phyloP scores from a whole-genome alignment of 805 yeast species.

The Teunomyces cretensis region DNA sequence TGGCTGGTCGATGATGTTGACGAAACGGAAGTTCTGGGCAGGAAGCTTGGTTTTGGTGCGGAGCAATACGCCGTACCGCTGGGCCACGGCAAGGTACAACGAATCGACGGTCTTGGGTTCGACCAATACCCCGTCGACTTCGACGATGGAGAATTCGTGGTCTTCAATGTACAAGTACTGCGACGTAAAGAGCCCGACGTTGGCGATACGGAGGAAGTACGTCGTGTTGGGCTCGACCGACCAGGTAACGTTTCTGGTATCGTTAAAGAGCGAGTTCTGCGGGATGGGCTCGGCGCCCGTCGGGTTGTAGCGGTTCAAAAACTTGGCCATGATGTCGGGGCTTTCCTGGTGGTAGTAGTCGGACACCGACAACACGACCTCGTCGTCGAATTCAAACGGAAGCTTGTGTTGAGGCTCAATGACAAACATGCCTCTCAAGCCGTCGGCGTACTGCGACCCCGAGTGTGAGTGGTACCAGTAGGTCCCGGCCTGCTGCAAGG shows the following conservation, averaged over 20 bases:
- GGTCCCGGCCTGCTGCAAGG: slow-evolving; percentile 37
- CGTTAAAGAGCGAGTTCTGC: slow-evolving; percentile 62
- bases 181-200: slow-evolving; percentile 71
- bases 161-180: slow-evolving; percentile 47
- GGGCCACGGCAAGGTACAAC: slow-evolving; percentile 74
- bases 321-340: slow-evolving; percentile 44
- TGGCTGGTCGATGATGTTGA: slow-evolving; percentile 58
- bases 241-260: slow-evolving; percentile 57
- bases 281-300: slow-evolving; percentile 87
- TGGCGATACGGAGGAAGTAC: slow-evolving; percentile 62
- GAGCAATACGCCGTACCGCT: slow-evolving; percentile 71
- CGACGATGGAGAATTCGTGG: slow-evolving; percentile 42
- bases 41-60: slow-evolving; percentile 49
- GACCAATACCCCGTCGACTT: slow-evolving; percentile 52
- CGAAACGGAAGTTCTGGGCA: slow-evolving; percentile 50
- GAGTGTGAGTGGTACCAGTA: slow-evolving; percentile 80
- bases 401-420: slow-evolving; percentile 45
- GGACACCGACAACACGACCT: slow-evolving; percentile 52
- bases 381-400: slow-evolving; percentile 65
- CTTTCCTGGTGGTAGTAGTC: slow-evolving; percentile 66
- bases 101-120: slow-evolving; percentile 56
- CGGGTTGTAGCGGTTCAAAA: slow-evolving; percentile 68
- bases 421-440: slow-evolving; percentile 66
- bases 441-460: slow-evolving; percentile 78
- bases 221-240: slow-evolving; percentile 58